Evolutionary conservation across 257 asterid species (phyloP).

Genomic region (Solanum pinnatisectum): DNA sequence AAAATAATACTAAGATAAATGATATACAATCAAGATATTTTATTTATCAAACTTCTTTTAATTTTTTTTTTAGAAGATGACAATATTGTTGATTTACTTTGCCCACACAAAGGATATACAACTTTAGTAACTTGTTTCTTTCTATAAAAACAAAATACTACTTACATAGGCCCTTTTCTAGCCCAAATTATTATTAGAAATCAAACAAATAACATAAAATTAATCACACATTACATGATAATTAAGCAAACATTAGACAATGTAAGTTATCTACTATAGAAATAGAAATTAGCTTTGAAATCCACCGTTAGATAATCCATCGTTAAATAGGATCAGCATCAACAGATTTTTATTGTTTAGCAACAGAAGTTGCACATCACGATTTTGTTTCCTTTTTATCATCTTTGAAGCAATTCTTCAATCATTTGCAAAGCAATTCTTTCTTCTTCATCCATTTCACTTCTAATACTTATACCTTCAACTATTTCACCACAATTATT

Average conservation of each 20-base stretch:
- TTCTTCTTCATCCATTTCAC: slow-evolving; percentile 59
- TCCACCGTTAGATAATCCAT: not conserved
- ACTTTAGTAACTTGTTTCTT: not conserved
- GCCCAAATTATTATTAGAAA: not conserved
- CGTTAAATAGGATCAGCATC: not conserved
- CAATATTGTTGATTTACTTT: not conserved
- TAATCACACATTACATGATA: not conserved
- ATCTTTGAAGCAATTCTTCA: slow-evolving; percentile 52
- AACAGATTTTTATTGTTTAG: not conserved
- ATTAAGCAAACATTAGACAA: not conserved
- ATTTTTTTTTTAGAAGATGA: not conserved
- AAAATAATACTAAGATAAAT: not conserved
- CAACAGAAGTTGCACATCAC: not conserved
- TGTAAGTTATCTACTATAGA: not conserved
- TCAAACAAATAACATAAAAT: not conserved
- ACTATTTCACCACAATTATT: not conserved
- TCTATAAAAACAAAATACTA: not conserved
- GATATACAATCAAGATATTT: not conserved
- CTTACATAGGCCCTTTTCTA: not conserved
- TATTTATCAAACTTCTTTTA: not conserved
- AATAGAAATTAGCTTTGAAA: not conserved
- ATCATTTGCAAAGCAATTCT: slow-evolving; percentile 73
- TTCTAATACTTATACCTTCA: not conserved
- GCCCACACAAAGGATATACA: not conserved
- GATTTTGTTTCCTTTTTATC: not conserved